These are phyloP conservation scores for Cajanus cajan DNA, from an alignment of 306 rosid genomes.

Conservation along the genomic window DNA sequence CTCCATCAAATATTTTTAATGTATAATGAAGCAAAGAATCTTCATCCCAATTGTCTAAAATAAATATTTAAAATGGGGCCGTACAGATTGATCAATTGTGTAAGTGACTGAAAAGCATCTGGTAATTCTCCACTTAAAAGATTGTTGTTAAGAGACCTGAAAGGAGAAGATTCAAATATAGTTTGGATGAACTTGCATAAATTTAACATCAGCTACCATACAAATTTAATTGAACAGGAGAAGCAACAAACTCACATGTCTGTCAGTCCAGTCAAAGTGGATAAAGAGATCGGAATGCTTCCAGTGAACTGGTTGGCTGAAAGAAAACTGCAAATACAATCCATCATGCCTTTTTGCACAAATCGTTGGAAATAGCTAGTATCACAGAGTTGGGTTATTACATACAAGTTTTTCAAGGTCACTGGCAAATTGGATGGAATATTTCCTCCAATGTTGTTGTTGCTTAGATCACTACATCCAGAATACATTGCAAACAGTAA, in stretches of 20 bases:
- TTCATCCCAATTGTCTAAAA: conserved; percentile 7
- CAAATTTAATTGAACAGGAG: conserved; percentile 12
- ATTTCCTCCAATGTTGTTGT: conserved; percentile 89
- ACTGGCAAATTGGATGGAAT: conserved; percentile 84
- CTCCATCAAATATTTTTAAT: conserved; percentile 28
- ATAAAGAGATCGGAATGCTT: conserved; percentile 76
- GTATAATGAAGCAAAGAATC: conserved; percentile 22
- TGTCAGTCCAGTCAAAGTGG: conserved; percentile 60
- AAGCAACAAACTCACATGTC: conserved; percentile 66
- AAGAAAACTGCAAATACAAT: conserved; percentile 79
- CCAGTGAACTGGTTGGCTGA: conserved; percentile 82
- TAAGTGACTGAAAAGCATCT: conserved; percentile 67
- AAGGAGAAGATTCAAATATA: conserved; percentile 38
- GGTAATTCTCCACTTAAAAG: conserved; percentile 80
- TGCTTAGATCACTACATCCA: conserved; percentile 83
- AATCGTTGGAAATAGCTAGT: conserved; percentile 12
- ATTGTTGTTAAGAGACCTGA: conserved; percentile 89
- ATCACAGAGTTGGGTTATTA: conserved; percentile 25
- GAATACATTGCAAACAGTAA: conserved; percentile 31
- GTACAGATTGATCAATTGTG: conserved; percentile 82
- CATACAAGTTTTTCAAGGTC: conserved; percentile 78
- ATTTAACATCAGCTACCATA: neutral
- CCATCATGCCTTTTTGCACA: conserved; percentile 43
- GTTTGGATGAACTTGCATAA: conserved; percentile 19
- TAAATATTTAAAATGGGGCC: conserved; percentile 37